Conservation (phyloP, 331 rosid genomes). For the Spiraea crenata region DNA sequence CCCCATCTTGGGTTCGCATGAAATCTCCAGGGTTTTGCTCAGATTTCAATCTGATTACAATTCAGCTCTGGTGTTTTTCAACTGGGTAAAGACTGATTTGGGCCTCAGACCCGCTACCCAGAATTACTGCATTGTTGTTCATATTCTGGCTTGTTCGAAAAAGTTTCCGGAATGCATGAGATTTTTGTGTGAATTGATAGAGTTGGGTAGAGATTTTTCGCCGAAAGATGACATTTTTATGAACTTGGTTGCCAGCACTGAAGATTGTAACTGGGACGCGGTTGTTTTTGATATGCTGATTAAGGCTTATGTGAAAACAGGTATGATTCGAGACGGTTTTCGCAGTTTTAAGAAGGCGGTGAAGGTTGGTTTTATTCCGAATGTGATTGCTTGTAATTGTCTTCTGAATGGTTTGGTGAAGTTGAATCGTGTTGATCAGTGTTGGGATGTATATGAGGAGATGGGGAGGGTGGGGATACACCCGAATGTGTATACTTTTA, state of each 20-base stretch:
- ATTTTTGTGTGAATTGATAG: slow-evolving; percentile 61
- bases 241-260: slow-evolving; percentile 41
- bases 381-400: slow-evolving; percentile 61
- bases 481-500: slow-evolving; percentile 68
- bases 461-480: slow-evolving; percentile 79
- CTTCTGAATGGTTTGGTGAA: slow-evolving; percentile 58
- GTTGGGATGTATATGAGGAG: slow-evolving; percentile 83
- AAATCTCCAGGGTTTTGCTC: slow-evolving; percentile 70
- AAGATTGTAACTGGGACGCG: slow-evolving; percentile 85
- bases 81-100: slow-evolving; percentile 69
- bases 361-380: slow-evolving; percentile 64
- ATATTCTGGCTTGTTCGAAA: slow-evolving; percentile 62
- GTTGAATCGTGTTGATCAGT: slow-evolving; percentile 44
- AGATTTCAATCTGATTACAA: slow-evolving; percentile 72
- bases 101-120: slow-evolving; percentile 43
- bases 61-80: slow-evolving; percentile 64
- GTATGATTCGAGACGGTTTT: slow-evolving; percentile 62
- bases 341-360: slow-evolving; percentile 55
- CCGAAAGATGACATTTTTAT: slow-evolving; percentile 44
- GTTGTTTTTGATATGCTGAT: slow-evolving; percentile 68
- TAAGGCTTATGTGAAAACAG: slow-evolving; percentile 73
- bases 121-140: slow-evolving; percentile 60
- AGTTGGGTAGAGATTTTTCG: slow-evolving; percentile 31
- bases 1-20: slow-evolving; percentile 62
- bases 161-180: slow-evolving; percentile 56